Evolutionary conservation across 306 rosid genomes (phyloP), one percentile per base, ranked within the genome.

Genomic region (Amphicarpaea edgeworthii): DNA sequence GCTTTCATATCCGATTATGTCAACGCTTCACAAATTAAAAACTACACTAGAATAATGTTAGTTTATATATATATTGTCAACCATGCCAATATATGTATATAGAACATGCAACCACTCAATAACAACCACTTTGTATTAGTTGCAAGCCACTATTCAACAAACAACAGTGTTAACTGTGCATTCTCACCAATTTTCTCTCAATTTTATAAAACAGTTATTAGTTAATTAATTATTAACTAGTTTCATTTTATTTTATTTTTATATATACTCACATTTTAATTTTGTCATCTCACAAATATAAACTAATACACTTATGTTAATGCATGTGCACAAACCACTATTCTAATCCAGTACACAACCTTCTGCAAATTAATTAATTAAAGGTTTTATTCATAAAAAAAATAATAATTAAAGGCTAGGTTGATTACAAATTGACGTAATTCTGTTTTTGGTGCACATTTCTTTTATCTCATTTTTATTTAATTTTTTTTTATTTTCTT

Each of bases 11-110:
- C 41, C 37, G 16, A 17, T 8, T 1, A 43, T n/a, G 69, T 55
- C 75, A 77, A 67, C 68, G 38, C 69, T 42, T 77, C 32, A 24
- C 60, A 68, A 34, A 6, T 38, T 38, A 5, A 53, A 26, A 14
- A 3, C n/a, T n/a, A 28, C 10, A 15, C 6, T 28, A 15, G n/a
- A 59, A 59, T 0, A 7, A 3, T 28, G 41, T 15, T 57, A 15
- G 63, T 24, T 58, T 14, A 28, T 28, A 28, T n/a, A 23, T 23
- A 0, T 5, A 12, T 26, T 58, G 64, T 58, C 64, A 58, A 58
- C 40, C 20, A 24, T 3, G 60, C 12, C 57, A 50, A 50, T 53
- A 19, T 20, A 47, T 5, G 10, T n/a, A 0, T n/a, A n/a, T n/a
- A n/a, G n/a, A n/a, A n/a, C n/a, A n/a, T n/a, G 20, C 15, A 20